Evolutionary conservation across 1,284 basidiomycete genomes (phyloP), one percentile per base, ranked within the genome.

Genomic region (Naganishia liquefaciens): DNA sequence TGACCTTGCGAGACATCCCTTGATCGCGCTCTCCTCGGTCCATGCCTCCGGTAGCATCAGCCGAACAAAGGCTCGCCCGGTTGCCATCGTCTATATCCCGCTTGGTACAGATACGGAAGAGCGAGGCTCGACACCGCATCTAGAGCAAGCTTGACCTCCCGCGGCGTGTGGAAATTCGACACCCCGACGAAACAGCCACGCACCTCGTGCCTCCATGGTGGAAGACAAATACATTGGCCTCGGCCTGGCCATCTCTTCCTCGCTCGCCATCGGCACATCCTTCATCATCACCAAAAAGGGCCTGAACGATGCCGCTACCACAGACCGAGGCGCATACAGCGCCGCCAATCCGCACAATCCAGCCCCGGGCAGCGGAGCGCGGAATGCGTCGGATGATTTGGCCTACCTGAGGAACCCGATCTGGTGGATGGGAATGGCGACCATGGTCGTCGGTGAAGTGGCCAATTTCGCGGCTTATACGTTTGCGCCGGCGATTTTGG

Each of bases 381-480:
- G 47, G 23, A 57, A 37, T 54, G 85, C 88, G 64, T 89, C 90
- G 1, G 91, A 93, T 62, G 88, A 89, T 75, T 82, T 88, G 70
- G 80, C 89, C 21, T 99, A 99, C 79, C 82, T 99, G 57, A 86
- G 84, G 71, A 99, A 93, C 81, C 91, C 93, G 37, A 89, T 96
- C 72, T 99, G 96, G 95, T 99, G 95, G 96, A 89, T 89, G 4
- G 95, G 95, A 52, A 96, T 98, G 84, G 83, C 87, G 39, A 95
- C 91, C 19, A 85, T 96, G 85, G 83, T 94, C 42, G 75, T 93
- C 37, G 93, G 93, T 63, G 93, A 96, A 88, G 94, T 96, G 64
- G 94, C 93, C 71, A 99, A 99, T 81, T 99, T 99, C 80, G 93
- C 95, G 7, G 96, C 96, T 4, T 99, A 99, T 78, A 92, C 93